Evolutionary conservation across 495 filamentous ascomycete genomes (phyloP).

Genomic region (Tuber brumale): DNA sequence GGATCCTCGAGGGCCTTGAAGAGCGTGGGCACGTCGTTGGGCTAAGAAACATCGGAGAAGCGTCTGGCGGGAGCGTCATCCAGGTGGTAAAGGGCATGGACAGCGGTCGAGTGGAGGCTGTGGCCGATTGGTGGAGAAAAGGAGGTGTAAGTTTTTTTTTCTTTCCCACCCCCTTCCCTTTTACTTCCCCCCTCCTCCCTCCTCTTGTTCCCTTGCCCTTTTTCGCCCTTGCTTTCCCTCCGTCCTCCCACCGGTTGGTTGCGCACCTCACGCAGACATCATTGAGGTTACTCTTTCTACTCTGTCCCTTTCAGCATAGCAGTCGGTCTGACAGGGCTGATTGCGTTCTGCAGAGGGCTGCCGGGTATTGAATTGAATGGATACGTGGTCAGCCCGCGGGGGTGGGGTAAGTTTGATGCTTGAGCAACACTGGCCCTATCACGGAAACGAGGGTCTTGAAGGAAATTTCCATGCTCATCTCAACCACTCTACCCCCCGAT

Average conservation of each 20-base stretch:
- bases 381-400: not conserved
- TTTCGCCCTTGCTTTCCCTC: not conserved
- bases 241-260: not conserved
- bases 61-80: constrained; percentile 34
- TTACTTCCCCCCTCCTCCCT: not conserved
- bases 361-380: constrained; percentile 1
- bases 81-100: constrained; percentile 30
- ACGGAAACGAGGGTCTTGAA: not conserved
- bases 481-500: not conserved
- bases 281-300: not conserved
- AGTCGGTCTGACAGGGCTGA: not conserved
- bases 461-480: not conserved
- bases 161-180: not conserved
- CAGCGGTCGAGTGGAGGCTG: constrained; percentile 25
- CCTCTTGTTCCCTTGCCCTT: not conserved
- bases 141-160: constrained; percentile 14
- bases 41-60: constrained; percentile 14
- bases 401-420: not conserved
- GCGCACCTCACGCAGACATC: not conserved
- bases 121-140: constrained; percentile 44
- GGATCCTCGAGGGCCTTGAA: constrained; percentile 26
- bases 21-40: constrained; percentile 29
- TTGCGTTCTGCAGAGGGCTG: not conserved
- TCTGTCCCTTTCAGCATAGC: not conserved
- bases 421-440: not conserved